phyloP scores from a whole-genome alignment of 2,329 filamentous ascomycete genomes.

The Teratosphaeria pseudoeucalypti region DNA sequence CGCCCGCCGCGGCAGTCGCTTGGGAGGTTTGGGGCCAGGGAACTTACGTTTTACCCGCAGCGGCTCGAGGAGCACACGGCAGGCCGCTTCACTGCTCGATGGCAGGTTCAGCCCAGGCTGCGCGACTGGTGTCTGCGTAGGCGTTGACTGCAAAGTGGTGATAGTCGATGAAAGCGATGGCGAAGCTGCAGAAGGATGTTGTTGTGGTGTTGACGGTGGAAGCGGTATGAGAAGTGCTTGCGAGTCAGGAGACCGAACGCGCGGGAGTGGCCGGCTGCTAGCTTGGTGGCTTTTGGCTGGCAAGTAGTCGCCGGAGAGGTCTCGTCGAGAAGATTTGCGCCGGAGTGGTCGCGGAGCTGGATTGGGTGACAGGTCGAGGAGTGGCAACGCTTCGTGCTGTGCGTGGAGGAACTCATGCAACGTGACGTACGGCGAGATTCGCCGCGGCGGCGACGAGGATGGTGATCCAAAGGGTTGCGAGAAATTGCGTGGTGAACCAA shows the following conservation, averaged over 20 bases:
- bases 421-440: background rate
- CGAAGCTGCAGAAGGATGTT: conserved; percentile 1
- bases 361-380: background rate
- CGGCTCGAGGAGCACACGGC: background rate
- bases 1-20: conserved; percentile 18
- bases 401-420: background rate
- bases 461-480: conserved; percentile 5
- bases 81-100: background rate
- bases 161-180: conserved; percentile 10
- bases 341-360: background rate
- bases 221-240: conserved; percentile 1
- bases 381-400: background rate
- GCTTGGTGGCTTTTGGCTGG: background rate
- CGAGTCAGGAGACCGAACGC: background rate
- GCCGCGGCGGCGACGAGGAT: background rate
- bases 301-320: conserved; percentile 1
- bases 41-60: conserved; percentile 23
- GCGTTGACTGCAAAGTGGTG: conserved; percentile 8
- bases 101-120: background rate
- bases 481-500: conserved; percentile 2
- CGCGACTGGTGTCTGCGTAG: conserved; percentile 3
- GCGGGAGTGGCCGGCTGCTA: background rate
- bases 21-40: conserved; percentile 16
- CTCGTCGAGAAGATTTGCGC: conserved; percentile 4
- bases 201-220: conserved; percentile 1